Base-by-base conservation (phyloP, 208 protist species). In the Acanthamoeba polyphaga region DNA sequence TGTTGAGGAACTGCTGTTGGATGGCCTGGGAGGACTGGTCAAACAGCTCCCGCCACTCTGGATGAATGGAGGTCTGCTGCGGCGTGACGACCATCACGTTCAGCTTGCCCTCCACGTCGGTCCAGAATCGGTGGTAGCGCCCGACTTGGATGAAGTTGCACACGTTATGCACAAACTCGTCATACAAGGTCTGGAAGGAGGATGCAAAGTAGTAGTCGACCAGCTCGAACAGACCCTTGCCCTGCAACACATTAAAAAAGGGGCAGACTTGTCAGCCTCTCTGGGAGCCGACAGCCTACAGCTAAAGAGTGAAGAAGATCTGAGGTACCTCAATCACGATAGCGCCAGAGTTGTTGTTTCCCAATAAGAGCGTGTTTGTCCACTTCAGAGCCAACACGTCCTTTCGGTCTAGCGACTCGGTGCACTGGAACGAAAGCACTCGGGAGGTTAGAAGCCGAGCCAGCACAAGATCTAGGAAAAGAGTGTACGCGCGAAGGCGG, bases 121-220 rank as follows among this genome's bases (percentile, higher is more conserved):
- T 90, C 82, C 82, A 90, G 27, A 90, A 90, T 49, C 82, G 82
- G 82, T 90, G 82, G 43, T 90, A 90, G 32, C 68, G 32, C 27
- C 84, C 92, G 24, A 95, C 70, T 84, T 95, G 92, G 29, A 82
- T 88, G 92, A 95, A 95, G 64, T 95, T 95, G 92, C 68, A 84
- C 46, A 62, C 55, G 10, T 82, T 64, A 62, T 53, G 76, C 60
- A 90, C 84, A 70, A 95, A 95, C 46, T 95, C 66, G 38, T 95
- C 92, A n/a, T 95, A 95, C 27, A 95, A 19, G 24, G 76, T 84
- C 66, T 95, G 92, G 51, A 95, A 95, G 4, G 72, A 43, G 17
- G 92, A 95, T 3, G 78, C 62, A 70, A 76, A 85, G 32, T 95
- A 76, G 64, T 85, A 82, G 92, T 95, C 84, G 55, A 95, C 92